phyloP scores from a whole-genome alignment of 1,284 basidiomycete species.

The Volvariella surrecta region DNA sequence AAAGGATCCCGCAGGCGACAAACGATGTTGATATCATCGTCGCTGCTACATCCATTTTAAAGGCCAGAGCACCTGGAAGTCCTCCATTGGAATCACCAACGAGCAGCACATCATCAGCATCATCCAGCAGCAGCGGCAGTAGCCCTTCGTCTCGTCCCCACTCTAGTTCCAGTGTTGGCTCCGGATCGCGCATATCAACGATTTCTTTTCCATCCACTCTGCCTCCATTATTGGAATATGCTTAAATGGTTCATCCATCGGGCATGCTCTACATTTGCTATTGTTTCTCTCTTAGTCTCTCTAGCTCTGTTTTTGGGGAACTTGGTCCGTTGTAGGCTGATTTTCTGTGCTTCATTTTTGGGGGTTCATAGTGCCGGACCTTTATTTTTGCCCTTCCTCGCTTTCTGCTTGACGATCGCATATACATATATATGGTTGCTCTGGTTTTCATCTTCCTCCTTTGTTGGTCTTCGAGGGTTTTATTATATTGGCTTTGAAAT shows the following conservation, averaged over 20 bases:
- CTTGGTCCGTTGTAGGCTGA: not conserved
- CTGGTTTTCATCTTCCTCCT: slow-evolving; percentile 15
- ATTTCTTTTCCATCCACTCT: slow-evolving; percentile 5
- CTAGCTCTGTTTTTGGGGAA: not conserved
- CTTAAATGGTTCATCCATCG: not conserved
- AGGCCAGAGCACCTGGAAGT: slow-evolving; percentile 22
- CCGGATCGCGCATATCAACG: not conserved
- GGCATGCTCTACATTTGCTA: too few relatives aligned
- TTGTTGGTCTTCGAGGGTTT: slow-evolving; percentile 15
- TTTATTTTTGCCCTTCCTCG: slow-evolving; percentile 6
- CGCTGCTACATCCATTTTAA: slow-evolving; percentile 53
- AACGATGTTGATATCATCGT: slow-evolving; percentile 63
- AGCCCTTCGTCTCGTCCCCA: not conserved
- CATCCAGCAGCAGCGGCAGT: slow-evolving; percentile 4
- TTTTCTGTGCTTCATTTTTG: slow-evolving; percentile 11
- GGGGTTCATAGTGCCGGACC: too few relatives aligned
- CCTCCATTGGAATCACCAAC: slow-evolving; percentile 10
- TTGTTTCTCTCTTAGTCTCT: too few relatives aligned
- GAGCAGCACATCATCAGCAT: slow-evolving; percentile 9
- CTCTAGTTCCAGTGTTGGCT: not conserved
- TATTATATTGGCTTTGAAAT: too few relatives aligned
- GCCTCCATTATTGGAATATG: slow-evolving; percentile 1
- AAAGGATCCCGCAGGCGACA: slow-evolving; percentile 49
- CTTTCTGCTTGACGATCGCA: slow-evolving; percentile 15
- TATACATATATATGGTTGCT: slow-evolving; percentile 13